Conservation (phyloP, 192 early-diverging fungal species). For the Piromyces finnis region DNA sequence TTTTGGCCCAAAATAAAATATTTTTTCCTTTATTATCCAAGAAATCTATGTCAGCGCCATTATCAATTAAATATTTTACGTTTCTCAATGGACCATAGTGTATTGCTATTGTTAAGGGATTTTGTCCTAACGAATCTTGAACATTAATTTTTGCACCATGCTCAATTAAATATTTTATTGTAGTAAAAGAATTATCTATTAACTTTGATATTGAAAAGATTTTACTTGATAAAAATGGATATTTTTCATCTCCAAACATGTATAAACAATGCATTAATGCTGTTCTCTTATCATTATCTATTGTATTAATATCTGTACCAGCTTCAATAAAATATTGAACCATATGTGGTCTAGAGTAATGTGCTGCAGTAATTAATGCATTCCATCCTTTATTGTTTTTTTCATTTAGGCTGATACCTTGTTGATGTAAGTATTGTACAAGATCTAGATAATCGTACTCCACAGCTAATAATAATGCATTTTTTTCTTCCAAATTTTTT, state of each 20-base stretch:
- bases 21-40: neutral
- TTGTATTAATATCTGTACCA: neutral
- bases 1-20: neutral
- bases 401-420: neutral
- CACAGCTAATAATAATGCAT: neutral
- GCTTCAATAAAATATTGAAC: neutral
- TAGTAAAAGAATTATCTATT: neutral
- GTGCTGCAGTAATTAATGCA: neutral
- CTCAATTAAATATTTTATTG: neutral
- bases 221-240: neutral
- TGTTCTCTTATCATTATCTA: neutral
- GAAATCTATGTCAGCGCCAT: neutral
- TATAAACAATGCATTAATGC: neutral
- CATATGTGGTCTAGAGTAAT: neutral
- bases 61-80: neutral
- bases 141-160: neutral
- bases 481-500: neutral
- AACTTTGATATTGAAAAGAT: neutral
- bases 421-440: neutral
- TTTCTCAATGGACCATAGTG: neutral
- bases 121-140: neutral
- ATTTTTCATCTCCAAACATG: neutral
- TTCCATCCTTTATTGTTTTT: neutral
- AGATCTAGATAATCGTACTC: neutral
- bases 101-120: neutral